phyloP scores from a whole-genome alignment of 441 rosid species.

The Cnidoscolus chayamansa region DNA sequence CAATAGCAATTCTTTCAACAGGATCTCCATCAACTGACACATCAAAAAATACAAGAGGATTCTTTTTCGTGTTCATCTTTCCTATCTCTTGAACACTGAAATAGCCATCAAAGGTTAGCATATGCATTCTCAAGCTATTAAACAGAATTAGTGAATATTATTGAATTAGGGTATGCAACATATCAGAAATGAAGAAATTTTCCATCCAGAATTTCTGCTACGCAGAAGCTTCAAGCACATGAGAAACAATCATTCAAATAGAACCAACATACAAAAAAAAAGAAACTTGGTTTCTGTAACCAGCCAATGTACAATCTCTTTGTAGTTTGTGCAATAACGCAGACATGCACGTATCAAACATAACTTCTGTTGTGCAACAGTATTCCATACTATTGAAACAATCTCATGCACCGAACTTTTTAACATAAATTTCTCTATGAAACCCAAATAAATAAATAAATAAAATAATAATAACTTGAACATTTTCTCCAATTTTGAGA shows the following conservation, averaged over 20 bases:
- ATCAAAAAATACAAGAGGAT: conserved; percentile 74
- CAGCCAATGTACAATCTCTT: background rate
- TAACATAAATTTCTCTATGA: background rate
- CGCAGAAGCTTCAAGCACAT: background rate
- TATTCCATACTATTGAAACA: background rate
- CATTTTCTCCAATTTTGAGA: too few relatives aligned
- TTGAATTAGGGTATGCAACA: background rate
- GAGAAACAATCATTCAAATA: background rate
- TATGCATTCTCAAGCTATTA: background rate
- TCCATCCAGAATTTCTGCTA: too few relatives aligned
- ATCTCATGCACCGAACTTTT: background rate
- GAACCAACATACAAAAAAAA: background rate
- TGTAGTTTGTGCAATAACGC: background rate
- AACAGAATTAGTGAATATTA: background rate
- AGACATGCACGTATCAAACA: background rate
- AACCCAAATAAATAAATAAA: background rate
- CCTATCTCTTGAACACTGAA: conserved; percentile 25
- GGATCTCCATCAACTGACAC: conserved; percentile 68
- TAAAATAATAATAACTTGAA: too few relatives aligned
- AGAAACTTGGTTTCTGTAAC: background rate
- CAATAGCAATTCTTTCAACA: conserved; percentile 63
- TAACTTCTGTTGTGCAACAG: background rate
- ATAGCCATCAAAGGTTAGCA: conserved; percentile 11
- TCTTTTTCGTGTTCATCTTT: conserved; percentile 72
- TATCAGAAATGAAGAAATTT: background rate